phyloP scores from a whole-genome alignment of 768 basidiomycete genomes.

The Amanita phalloides region DNA sequence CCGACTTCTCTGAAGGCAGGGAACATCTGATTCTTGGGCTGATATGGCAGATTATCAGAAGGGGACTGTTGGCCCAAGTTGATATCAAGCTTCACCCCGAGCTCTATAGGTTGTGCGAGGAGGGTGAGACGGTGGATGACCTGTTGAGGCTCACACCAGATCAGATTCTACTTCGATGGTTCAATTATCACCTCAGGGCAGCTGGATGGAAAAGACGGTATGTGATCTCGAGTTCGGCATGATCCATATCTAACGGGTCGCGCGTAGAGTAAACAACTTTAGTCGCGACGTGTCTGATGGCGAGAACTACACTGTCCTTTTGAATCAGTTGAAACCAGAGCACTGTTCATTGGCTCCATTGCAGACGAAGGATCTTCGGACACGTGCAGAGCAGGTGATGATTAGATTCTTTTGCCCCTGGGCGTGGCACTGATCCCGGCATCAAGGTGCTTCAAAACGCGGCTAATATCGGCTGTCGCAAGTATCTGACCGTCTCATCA shows the following conservation, averaged over 20 bases:
- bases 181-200: constrained; percentile 96
- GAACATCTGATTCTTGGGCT: constrained; percentile 96
- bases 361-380: constrained; percentile 70
- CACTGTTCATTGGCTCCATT: constrained; percentile 87
- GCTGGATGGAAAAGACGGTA: constrained; percentile 87
- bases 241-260: neutral
- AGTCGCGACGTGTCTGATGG: constrained; percentile 95
- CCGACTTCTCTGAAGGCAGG: constrained; percentile 84
- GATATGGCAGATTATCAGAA: constrained; percentile 97
- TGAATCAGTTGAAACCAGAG: constrained; percentile 93
- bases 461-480: constrained; percentile 86
- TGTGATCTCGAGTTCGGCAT: neutral
- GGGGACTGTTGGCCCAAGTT: constrained; percentile 87
- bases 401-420: neutral
- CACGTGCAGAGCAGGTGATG: constrained; percentile 73
- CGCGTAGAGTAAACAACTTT: constrained; percentile 86
- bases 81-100: constrained; percentile 99
- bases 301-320: constrained; percentile 93
- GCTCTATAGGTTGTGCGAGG: constrained; percentile 90
- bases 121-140: constrained; percentile 95
- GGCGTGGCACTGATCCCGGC: neutral
- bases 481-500: constrained; percentile 88
- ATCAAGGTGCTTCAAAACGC: constrained; percentile 82
- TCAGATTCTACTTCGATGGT: constrained; percentile 97
- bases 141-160: constrained; percentile 90